Conservation (phyloP, 495 filamentous ascomycete genomes). For the Annulohypoxylon moriforme region DNA sequence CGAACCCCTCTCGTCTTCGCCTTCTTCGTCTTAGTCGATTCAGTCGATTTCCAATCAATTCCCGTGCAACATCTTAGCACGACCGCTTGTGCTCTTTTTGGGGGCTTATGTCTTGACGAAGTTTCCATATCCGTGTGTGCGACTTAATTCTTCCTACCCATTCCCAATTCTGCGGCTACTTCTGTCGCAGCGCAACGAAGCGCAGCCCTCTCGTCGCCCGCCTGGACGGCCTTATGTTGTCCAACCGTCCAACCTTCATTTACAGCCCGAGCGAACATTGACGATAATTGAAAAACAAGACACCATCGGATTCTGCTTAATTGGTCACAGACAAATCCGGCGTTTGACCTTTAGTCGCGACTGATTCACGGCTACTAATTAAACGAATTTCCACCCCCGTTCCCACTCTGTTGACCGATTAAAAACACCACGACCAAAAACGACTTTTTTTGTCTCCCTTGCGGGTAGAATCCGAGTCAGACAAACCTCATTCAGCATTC, state of each 20-base stretch:
- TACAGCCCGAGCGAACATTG: slow-evolving; percentile 20
- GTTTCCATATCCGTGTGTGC: slow-evolving; percentile 34
- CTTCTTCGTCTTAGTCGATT: slow-evolving; percentile 37
- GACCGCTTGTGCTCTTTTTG: slow-evolving; percentile 20
- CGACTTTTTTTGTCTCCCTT: slow-evolving; percentile 23
- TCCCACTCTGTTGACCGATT: slow-evolving; percentile 15
- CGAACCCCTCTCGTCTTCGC: slow-evolving; percentile 28
- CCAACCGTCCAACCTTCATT: slow-evolving; percentile 28
- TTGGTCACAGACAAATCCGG: slow-evolving; percentile 14
- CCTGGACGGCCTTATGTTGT: slow-evolving; percentile 30
- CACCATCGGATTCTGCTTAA: slow-evolving; percentile 4
- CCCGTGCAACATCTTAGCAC: slow-evolving; percentile 39
- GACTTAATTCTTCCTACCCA: slow-evolving; percentile 30
- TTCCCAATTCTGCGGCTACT: slow-evolving; percentile 22
- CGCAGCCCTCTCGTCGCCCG: slow-evolving; percentile 35
- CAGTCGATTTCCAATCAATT: slow-evolving; percentile 41
- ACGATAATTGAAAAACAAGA: slow-evolving; percentile 22
- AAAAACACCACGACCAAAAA: slow-evolving; percentile 16
- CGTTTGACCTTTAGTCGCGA: slow-evolving; percentile 19
- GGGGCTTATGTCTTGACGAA: slow-evolving; percentile 38
- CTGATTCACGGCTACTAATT: slow-evolving; percentile 2
- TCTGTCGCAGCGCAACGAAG: slow-evolving; percentile 38
- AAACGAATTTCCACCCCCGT: slow-evolving; percentile 2
- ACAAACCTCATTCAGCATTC: slow-evolving; percentile 20
- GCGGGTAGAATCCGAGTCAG: slow-evolving; percentile 32